These are phyloP conservation scores for apple (Malus domestica) DNA, from an alignment of 306 rosid species.

Conservation along the genomic window DNA sequence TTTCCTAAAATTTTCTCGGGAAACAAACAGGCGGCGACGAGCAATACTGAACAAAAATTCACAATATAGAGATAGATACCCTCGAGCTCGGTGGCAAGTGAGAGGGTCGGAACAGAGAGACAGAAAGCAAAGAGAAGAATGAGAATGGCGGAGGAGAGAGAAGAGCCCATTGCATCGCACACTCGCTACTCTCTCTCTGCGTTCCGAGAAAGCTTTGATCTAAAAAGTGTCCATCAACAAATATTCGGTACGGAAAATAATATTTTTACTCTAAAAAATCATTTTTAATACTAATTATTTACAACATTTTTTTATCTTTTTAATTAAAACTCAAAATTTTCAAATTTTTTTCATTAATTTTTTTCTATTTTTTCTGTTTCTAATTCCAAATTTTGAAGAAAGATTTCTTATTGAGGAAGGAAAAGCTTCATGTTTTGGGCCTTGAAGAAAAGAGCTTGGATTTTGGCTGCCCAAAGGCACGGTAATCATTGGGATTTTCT, in stretches of 20 bases:
- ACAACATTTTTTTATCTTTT: accelerated
- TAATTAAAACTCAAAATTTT: no score
- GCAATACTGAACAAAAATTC: not conserved
- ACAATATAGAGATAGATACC: not conserved
- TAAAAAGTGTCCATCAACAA: no score
- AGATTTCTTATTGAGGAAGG: not conserved
- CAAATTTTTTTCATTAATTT: accelerated
- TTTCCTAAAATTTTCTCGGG: not conserved
- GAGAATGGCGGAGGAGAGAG: not conserved
- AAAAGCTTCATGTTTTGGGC: not conserved
- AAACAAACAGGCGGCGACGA: not conserved
- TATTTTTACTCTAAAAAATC: accelerated
- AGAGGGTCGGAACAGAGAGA: not conserved
- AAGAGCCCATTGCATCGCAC: slow-evolving; percentile 11
- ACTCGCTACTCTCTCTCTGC: not conserved
- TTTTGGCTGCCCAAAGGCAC: not conserved
- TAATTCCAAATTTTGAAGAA: no score
- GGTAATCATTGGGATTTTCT: not conserved
- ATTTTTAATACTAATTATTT: accelerated
- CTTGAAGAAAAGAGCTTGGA: no score
- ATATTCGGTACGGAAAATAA: no score
- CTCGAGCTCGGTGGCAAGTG: slow-evolving; percentile 10
- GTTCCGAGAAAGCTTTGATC: not conserved
- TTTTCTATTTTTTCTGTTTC: no score
- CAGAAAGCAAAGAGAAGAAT: slow-evolving; percentile 1